Evolutionary conservation across 148 eudicot genomes (phyloP).

Genomic region (Dianthus caryophyllus): DNA sequence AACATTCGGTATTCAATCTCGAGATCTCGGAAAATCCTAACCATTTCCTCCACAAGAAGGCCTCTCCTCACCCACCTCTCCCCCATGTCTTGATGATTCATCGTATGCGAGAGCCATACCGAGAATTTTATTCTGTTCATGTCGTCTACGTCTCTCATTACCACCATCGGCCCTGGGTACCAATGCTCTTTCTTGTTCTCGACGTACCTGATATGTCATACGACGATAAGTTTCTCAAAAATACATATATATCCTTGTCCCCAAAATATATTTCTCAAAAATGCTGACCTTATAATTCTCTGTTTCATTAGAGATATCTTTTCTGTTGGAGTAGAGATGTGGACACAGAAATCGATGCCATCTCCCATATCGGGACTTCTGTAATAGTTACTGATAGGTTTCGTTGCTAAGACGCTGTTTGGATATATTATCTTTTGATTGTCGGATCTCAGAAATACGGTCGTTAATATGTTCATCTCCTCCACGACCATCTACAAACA

Average conservation of each 20-base stretch:
- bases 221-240: background rate
- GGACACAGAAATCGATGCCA: slow-evolving; percentile 57
- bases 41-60: slow-evolving; percentile 64
- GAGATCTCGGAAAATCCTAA: slow-evolving; percentile 48
- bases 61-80: slow-evolving; percentile 63
- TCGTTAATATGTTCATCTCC: slow-evolving; percentile 77
- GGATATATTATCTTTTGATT: slow-evolving; percentile 76
- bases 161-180: slow-evolving; percentile 62
- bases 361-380: slow-evolving; percentile 91
- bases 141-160: slow-evolving; percentile 66
- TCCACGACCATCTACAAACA: slow-evolving; percentile 65
- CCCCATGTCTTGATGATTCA: slow-evolving; percentile 75
- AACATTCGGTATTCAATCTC: slow-evolving; percentile 68
- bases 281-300: slow-evolving; percentile 48
- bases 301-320: slow-evolving; percentile 66
- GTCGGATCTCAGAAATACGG: slow-evolving; percentile 59
- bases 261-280: too few species aligned
- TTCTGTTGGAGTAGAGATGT: slow-evolving; percentile 59
- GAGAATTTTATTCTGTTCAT: slow-evolving; percentile 61
- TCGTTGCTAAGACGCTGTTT: slow-evolving; percentile 63
- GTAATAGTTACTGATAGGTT: slow-evolving; percentile 63
- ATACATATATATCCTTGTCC: too few species aligned
- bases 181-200: slow-evolving; percentile 61
- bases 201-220: slow-evolving; percentile 38
- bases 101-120: slow-evolving; percentile 61